These are phyloP conservation scores for Lomentospora prolificans DNA, from an alignment of 2,329 filamentous ascomycete genomes.

Conservation along the genomic window DNA sequence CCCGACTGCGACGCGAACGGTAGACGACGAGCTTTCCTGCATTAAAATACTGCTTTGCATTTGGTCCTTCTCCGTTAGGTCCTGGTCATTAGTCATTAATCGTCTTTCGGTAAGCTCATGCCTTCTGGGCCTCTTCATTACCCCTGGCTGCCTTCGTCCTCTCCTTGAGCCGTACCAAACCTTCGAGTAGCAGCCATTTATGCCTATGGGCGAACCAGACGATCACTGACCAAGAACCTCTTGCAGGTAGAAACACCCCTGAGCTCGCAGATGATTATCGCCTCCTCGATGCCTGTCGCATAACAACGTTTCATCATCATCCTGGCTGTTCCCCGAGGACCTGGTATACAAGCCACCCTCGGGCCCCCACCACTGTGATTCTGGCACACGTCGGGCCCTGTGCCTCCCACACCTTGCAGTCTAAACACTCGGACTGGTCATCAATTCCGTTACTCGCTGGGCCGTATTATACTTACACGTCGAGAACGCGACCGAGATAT, in stretches of 20 bases:
- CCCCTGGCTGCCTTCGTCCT: background rate
- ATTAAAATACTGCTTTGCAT: too few species aligned
- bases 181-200: background rate
- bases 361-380: conserved; percentile 10
- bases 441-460: background rate
- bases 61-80: too few species aligned
- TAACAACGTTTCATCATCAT: conserved; percentile 18
- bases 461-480: background rate
- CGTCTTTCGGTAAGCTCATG: background rate
- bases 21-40: too few species aligned
- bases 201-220: background rate
- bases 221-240: conserved; percentile 2
- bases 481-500: background rate
- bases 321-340: conserved; percentile 8
- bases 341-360: conserved; percentile 9
- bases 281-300: conserved; percentile 12
- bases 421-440: background rate
- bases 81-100: too few species aligned
- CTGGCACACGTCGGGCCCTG: conserved; percentile 2
- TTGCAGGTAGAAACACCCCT: background rate
- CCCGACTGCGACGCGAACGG: too few species aligned
- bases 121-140: background rate
- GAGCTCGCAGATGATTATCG: background rate
- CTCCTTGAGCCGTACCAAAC: background rate
- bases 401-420: conserved; percentile 6